Evolutionary conservation across 768 basidiomycete genomes (phyloP), one percentile per base, ranked within the genome.

Genomic region (Pholiota conissans): DNA sequence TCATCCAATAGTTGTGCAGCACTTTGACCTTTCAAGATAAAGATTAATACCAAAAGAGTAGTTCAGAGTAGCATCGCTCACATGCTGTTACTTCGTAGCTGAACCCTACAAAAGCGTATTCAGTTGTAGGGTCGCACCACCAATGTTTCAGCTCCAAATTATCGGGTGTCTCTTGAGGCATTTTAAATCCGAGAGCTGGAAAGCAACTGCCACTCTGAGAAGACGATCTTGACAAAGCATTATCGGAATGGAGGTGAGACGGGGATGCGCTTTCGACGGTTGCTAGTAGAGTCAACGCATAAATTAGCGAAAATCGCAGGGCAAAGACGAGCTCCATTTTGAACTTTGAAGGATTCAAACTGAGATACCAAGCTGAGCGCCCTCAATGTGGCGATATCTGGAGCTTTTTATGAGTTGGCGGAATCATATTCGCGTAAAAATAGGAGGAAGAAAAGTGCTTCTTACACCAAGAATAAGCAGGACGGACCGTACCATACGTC

Each of bases 51-150:
- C n/a, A n/a, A n/a, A n/a, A n/a, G n/a, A n/a, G n/a, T n/a, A n/a
- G n/a, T n/a, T n/a, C n/a, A n/a, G 49, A 24, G 42, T 8, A 24
- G 30, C 16, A n/a, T n/a, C 13, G 70, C 79, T 10, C 56, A 84
- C 85, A 87, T 3, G 73, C 76, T 29, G 80, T 78, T 32, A 87
- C 73, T 63, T 86, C 85, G 61, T 87, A 87, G 63, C 83, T 82
- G 67, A 87, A 87, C 1, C 85, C 86, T 42, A 87, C 63, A 67
- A 87, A 87, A 0, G 81, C 86, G 61, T 84, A 84, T 63, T 87
- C 86, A 0, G 79, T 79, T 16, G 66, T 56, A 14, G 71, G 68
- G 55, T 80, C 65, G 66, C 86, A 87, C 86, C 85, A 82, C 80
- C 80, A 82, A 39, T 69, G 63, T 10, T 68, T 64, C 22, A 74